Conservation (phyloP, 768 basidiomycete genomes). For the Dentipellis fragilis region DNA sequence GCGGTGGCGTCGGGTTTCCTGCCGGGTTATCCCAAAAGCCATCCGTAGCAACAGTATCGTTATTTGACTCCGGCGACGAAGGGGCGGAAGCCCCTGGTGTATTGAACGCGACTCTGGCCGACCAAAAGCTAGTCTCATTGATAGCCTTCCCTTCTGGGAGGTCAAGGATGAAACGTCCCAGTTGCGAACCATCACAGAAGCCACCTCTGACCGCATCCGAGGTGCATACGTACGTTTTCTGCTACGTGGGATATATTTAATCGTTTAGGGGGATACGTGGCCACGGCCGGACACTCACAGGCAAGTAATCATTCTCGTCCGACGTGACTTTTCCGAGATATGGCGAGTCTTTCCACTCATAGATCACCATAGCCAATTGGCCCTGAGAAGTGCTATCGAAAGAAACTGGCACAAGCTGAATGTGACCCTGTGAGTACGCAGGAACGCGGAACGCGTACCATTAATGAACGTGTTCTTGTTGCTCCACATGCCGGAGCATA, state of each 20-base stretch:
- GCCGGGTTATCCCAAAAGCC: conserved; percentile 51
- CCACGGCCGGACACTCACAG: conserved; percentile 39
- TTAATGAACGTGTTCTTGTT: conserved; percentile 72
- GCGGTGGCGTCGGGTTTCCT: conserved; percentile 47
- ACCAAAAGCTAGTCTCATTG: conserved; percentile 81
- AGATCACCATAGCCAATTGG: conserved; percentile 88
- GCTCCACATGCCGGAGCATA: conserved; percentile 95
- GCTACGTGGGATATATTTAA: conserved; percentile 23
- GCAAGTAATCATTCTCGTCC: conserved; percentile 39
- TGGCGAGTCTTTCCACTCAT: conserved; percentile 85
- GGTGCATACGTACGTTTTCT: conserved; percentile 95
- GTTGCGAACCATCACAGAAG: conserved; percentile 55
- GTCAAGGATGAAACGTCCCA: conserved; percentile 87
- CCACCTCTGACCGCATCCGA: conserved; percentile 62
- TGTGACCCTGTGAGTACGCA: conserved; percentile 5
- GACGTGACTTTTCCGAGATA: conserved; percentile 73
- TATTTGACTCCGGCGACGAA: conserved; percentile 11
- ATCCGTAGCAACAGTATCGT: conserved; percentile 16
- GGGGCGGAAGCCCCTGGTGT: conserved; percentile 18
- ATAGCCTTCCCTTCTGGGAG: conserved; percentile 51
- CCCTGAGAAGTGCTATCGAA: conserved; percentile 75
- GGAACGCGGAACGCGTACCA: conserved; percentile 34
- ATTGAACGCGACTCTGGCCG: conserved; percentile 61
- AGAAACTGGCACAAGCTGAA: conserved; percentile 40
- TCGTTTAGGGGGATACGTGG: conserved; percentile 2